Percentiles rank a stretch among this genome's conserved stretches.
Conservation (phyloP, 1,139 yeast genomes). For the Lodderomyces elongisporus region DNA sequence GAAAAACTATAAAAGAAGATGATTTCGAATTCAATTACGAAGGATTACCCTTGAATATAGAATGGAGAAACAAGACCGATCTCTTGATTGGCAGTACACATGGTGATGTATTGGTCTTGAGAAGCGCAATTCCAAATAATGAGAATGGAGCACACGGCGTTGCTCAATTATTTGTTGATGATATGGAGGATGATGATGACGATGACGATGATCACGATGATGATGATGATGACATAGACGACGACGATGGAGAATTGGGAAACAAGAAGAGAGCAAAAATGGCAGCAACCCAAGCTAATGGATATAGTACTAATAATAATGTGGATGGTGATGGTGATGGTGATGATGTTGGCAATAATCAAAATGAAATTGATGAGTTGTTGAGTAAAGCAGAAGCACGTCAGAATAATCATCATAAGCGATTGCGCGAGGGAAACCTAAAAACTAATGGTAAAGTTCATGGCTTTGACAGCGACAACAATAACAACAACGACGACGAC, state of each 20-base stretch:
- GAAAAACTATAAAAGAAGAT: conserved; percentile 8
- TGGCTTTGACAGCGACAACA: not conserved
- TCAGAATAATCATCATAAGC: not conserved
- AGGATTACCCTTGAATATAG: conserved; percentile 12
- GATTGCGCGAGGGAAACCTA: not conserved
- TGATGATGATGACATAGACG: conserved; percentile 18
- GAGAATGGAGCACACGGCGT: conserved; percentile 20
- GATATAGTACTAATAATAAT: no score
- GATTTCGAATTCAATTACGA: conserved; percentile 12
- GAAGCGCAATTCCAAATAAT: conserved; percentile 23
- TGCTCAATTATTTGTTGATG: conserved; percentile 22
- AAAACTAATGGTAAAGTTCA: not conserved
- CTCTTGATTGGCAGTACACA: conserved; percentile 49
- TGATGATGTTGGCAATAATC: conserved; percentile 15
- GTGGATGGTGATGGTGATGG: conserved; percentile 9
- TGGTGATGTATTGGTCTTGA: conserved; percentile 44
- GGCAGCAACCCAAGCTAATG: no score
- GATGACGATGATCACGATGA: conserved; percentile 27
- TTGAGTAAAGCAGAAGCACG: conserved; percentile 8
- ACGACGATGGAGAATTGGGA: conserved; percentile 22
- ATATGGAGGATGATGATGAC: conserved; percentile 18
- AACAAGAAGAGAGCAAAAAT: no score
- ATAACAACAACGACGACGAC: not conserved
- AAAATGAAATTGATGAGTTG: conserved; percentile 8
- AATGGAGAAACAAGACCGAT: conserved; percentile 13